Conservation (phyloP, 73 alveolate genomes). For the Loxodes magnus region DNA sequence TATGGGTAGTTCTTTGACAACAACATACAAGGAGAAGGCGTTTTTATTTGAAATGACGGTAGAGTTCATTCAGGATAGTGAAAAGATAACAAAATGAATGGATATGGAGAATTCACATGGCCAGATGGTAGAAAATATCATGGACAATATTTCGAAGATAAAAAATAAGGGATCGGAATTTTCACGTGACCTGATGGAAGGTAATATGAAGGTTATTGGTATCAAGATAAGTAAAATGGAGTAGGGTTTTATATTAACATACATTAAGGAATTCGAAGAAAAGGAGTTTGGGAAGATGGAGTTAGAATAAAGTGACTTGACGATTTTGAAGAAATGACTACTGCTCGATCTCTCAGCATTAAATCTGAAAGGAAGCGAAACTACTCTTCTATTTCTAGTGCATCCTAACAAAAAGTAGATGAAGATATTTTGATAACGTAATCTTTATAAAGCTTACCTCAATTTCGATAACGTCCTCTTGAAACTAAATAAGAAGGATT, state of each 20-base stretch:
- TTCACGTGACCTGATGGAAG: constrained; percentile 51
- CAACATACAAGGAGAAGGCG: constrained; percentile 49
- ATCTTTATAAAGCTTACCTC: no score
- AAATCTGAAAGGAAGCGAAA: no score
- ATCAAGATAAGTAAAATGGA: constrained; percentile 39
- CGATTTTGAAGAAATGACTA: no score
- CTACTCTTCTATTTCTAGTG: no score
- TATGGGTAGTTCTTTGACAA: constrained; percentile 45
- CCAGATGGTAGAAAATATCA: constrained; percentile 54
- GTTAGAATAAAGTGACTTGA: no score
- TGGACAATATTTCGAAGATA: constrained; percentile 52
- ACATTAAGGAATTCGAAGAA: no score
- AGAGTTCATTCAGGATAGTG: constrained; percentile 40
- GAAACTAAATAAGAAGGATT: no score
- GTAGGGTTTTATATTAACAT: constrained; percentile 21
- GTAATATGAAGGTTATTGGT: constrained; percentile 33
- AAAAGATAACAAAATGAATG: constrained; percentile 50
- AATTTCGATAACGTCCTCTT: no score
- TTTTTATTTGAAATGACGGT: constrained; percentile 50
- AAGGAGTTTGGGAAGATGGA: no score
- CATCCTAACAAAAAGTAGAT: no score
- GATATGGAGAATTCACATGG: constrained; percentile 54
- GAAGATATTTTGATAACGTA: no score
- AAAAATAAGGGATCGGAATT: constrained; percentile 46
- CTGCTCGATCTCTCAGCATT: no score